Conservation (phyloP, 2,329 filamentous ascomycete species). For the Tolypocladium guangdongense region DNA sequence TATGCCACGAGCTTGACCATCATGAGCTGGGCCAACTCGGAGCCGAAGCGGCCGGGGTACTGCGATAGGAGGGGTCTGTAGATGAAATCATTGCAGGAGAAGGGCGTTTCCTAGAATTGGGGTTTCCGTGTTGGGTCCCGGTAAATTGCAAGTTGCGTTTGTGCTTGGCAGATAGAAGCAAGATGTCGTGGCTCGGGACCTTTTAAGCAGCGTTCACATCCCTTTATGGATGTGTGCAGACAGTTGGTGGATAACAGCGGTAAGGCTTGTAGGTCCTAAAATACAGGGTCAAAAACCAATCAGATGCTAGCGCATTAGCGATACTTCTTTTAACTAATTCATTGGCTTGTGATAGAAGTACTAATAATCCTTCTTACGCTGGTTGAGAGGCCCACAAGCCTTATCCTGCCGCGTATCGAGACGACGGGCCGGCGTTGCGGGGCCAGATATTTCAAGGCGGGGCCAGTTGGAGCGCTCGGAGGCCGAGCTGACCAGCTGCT, state of each 20-base stretch:
- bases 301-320: no score
- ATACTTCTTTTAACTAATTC: no score
- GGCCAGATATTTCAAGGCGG: neutral
- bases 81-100: neutral
- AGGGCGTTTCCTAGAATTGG: neutral
- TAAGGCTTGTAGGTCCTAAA: no score
- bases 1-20: constrained; percentile 87
- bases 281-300: no score
- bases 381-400: no score
- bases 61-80: constrained; percentile 32
- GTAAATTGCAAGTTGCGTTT: neutral
- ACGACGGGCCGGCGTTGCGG: neutral
- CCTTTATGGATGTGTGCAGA: neutral
- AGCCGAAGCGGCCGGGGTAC: constrained; percentile 38
- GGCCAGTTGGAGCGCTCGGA: no score
- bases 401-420: neutral
- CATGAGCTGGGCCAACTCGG: constrained; percentile 67
- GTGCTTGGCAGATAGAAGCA: neutral
- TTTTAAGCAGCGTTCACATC: neutral
- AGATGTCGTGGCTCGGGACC: neutral
- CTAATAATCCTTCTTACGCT: no score
- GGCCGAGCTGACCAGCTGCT: constrained; percentile 9
- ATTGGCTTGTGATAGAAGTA: no score
- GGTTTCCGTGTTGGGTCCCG: neutral
- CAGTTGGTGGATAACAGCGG: no score